Base-by-base conservation (phyloP, 1,284 basidiomycete genomes). In the Puccinia hordei region DNA sequence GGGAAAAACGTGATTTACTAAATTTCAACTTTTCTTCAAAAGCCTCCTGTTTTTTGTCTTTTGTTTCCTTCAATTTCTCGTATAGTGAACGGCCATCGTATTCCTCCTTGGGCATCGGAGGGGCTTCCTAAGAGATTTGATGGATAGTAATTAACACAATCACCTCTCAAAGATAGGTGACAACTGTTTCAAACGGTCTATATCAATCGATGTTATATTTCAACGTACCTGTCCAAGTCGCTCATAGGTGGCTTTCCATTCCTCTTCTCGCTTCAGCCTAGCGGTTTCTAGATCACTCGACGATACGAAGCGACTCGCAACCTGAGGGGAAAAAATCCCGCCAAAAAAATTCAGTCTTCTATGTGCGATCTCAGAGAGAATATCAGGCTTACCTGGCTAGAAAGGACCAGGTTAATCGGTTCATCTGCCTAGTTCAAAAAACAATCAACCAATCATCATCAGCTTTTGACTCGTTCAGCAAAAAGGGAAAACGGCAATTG, bases 21-120 rank as follows among this genome's bases (percentile, higher is more conserved):
- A 79, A 79, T 79, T 79, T 79, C 22, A 79, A 53, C 63, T 79
- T 66, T 46, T 79, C 77, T 63, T 79, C 77, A 51, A 79, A 79
- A 24, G 77, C 77, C 65, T 79, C 77, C 59, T 79, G 77, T 63
- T 79, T 79, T 38, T 72, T 79, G 41, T 79, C 77, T 51, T 79
- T 79, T 33, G 49, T 71, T 41, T 79, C 77, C 46, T 79, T 79
- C 38, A 79, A 72, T 69, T 79, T 79, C 57, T 79, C 77, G 49
- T 79, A 79, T 35, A 79, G 72, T 30, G 77, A 79, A 44, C 77
- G 49, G 17, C 66, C 66, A 72, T 79, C 77, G 71, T 79, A 79
- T 41, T 79, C 77, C 44, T 79, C 77, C 44, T 79, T 72, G 22
- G 77, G 77, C 66, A 79, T 71, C 27, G 77, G 77, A 44, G 77